Base-by-base conservation (phyloP, 2,329 filamentous ascomycete genomes). In the Tolypocladium inflatum region DNA sequence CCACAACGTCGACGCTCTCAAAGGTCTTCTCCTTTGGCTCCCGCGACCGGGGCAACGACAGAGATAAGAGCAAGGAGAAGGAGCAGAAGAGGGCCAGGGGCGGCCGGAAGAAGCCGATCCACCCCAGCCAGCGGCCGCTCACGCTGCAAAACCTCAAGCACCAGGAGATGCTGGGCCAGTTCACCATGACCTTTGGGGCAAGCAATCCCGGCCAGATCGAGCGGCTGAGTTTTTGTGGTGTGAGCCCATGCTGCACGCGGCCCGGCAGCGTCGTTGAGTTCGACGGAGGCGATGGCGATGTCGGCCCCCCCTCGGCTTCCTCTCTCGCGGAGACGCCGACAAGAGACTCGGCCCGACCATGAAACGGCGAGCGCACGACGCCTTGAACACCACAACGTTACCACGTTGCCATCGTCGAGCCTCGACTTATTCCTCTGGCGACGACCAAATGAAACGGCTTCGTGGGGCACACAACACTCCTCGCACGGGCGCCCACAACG, bases 171-270 rank as follows among this genome's bases (percentile, higher is more conserved):
- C 70, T 80, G 42, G 71, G 71, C 59, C 67, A 73, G 58, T 80
- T 78, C 68, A 74, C 70, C 58, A 74, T 77, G 65, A 75, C 71
- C 13, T 80, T 80, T 62, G 78, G 78, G 43, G 67, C 73, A 38
- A 68, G 66, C 63, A 69, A 63, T 62, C 67, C 51, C 55, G 65
- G 42, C 39, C 72, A 73, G 61, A 62, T 74, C 23, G 67, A 72
- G 57, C 64, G 63, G 6, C 61, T 67, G 33, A 71, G 67, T 62
- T 72, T 71, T 58, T 59, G 65, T 19, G 73, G 71, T 55, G 66
- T 79, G 63, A 79, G 77, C 64, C 77, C 77, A 23, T 74, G 77
- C 64, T 76, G 71, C 62, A 77, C 76, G 37, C 70, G 75, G 23
- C 62, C 67, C 21, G 66, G 67, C 55, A 77, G 75, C 61, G 58